These are phyloP conservation scores for Melanogaster broomeanus DNA, from an alignment of 768 basidiomycete species.

Conservation along the genomic window DNA sequence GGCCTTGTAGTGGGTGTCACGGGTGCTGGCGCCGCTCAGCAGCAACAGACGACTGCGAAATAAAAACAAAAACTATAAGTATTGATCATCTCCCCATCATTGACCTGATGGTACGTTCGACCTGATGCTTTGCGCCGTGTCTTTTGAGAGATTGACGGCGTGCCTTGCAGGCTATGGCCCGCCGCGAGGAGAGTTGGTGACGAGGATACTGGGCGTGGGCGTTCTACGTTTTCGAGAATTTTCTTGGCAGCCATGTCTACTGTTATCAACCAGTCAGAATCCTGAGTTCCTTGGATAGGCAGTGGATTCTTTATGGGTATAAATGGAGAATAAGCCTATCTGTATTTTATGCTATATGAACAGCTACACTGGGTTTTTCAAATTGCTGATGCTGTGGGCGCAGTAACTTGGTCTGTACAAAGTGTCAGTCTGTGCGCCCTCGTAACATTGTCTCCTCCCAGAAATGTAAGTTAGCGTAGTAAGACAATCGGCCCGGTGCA, in stretches of 20 bases:
- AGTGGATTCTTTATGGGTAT: background rate
- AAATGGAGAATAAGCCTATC: background rate
- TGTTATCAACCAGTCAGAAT: background rate
- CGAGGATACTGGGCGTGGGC: background rate
- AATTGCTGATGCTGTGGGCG: no score
- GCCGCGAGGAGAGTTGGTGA: background rate
- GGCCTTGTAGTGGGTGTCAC: slow-evolving; percentile 88
- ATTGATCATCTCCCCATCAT: background rate
- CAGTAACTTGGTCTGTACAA: no score
- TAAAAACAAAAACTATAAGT: slow-evolving; percentile 4
- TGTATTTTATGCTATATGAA: slow-evolving; percentile 23
- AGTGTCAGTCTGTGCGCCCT: no score
- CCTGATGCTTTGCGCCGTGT: background rate
- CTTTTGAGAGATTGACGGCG: background rate
- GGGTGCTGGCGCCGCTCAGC: slow-evolving; percentile 53
- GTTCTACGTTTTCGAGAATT: background rate
- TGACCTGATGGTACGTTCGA: background rate
- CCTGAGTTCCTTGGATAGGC: background rate
- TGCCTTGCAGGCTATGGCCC: background rate
- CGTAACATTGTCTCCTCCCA: no score
- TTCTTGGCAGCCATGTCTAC: background rate
- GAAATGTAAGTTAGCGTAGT: no score
- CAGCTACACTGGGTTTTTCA: no score
- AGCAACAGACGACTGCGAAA: slow-evolving; percentile 23
- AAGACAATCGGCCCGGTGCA: no score